Evolutionary conservation across 768 basidiomycete genomes (phyloP).

Genomic region (Inosperma sp.): DNA sequence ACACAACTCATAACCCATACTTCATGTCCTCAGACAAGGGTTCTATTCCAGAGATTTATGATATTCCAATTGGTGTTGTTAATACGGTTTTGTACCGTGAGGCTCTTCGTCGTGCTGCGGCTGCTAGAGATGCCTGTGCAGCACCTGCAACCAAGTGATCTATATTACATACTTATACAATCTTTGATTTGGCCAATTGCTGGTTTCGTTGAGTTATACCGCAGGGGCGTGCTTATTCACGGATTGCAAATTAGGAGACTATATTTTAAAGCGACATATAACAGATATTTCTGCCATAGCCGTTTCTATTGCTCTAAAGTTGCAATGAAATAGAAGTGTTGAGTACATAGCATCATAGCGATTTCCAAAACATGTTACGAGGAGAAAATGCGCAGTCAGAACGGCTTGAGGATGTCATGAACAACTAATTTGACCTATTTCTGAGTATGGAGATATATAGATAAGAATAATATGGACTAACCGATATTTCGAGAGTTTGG

Average conservation of each 20-base stretch:
- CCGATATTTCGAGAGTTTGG: neutral
- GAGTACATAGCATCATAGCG: no score
- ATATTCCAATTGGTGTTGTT: conserved; percentile 77
- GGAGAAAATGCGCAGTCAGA: neutral
- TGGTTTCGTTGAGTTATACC: neutral
- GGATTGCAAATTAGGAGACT: no score
- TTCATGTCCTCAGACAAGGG: conserved; percentile 41
- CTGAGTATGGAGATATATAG: no score
- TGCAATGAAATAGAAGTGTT: no score
- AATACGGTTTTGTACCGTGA: conserved; percentile 63
- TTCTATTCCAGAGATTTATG: conserved; percentile 64
- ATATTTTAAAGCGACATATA: no score
- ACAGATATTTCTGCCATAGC: no score
- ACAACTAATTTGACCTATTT: no score
- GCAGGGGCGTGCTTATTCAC: neutral
- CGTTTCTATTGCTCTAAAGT: no score
- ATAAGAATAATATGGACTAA: no score
- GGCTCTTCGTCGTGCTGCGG: conserved; percentile 8
- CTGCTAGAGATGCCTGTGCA: no score
- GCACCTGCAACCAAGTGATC: neutral
- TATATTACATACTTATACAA: neutral
- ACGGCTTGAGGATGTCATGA: neutral
- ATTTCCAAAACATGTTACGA: no score
- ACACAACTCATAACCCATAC: conserved; percentile 42
- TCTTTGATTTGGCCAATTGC: neutral